Evolutionary conservation across 169 alveolate species (phyloP), one percentile per base, ranked within the genome.

Genomic region (Plasmodium adleri): DNA sequence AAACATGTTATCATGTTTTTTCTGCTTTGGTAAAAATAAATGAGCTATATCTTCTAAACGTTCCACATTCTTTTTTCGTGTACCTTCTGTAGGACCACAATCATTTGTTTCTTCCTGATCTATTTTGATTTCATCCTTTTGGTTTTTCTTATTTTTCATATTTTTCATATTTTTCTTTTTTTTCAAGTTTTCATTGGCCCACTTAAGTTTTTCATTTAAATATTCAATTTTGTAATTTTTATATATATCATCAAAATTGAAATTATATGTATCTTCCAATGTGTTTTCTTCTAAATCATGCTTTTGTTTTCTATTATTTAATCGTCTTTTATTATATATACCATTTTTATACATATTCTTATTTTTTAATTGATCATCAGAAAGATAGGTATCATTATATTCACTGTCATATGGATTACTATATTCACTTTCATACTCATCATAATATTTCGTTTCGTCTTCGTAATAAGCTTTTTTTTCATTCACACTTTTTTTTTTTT

Each of bases 201-300:
- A 71, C 43, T 70, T 70, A 22, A 68, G 17, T n/a, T 68, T 47
- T 15, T 72, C 91, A 9, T 71, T 62, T 52, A 85, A 67, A 56
- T 76, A 76, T 56, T 67, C 88, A 24, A 76, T 64, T 76, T 64
- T 76, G 50, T 76, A 76, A 64, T 76, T 85, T 59, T 85, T 74
- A 20, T 68, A 73, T 22, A 64, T 15, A 58, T 64, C 45, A 28
- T 50, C 74, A 87, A 52, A 86, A 56, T 74, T 67, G 22, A 80
- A 20, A 32, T 49, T 47, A 54, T 85, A 59, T 49, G 54, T 78
- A 45, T 78, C 94, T 50, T 60, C 88, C 12, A 78, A 12, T 28
- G 43, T 28, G 43, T 28, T 28, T 28, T 28, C 43, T 28, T 28
- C 43, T 6, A 28, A 28, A 28, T 4, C 43, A 28, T 28, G 6